Evolutionary conservation across 495 filamentous ascomycete genomes (phyloP), one percentile per base, ranked within the genome.

Genomic region (Staphylotrichum tortipilum): DNA sequence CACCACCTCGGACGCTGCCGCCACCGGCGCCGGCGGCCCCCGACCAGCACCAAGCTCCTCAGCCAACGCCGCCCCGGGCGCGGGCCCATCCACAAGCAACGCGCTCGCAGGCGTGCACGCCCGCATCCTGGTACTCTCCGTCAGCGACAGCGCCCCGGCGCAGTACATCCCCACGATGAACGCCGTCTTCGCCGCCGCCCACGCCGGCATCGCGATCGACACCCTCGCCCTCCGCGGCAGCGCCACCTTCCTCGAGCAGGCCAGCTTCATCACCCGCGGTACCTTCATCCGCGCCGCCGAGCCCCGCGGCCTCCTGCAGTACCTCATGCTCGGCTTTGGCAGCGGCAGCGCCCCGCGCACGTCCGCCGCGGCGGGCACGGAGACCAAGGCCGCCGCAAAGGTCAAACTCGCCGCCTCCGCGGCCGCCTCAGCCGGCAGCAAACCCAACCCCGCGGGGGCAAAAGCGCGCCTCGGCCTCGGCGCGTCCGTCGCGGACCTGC

Each of bases 101-200:
- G 60, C 55, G 18, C 61, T 68, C 22, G 63, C 76, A 47, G 67
- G 75, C 37, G 67, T 94, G 9, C 80, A 86, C 59, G 81, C 84
- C n/a, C 85, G 94, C 34, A 94, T 97, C 59, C 65, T 98, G 44
- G 79, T 88, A 10, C 68, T 94, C 33, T 88, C 83, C 40, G 87
- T 89, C 26, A 88, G 86, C 21, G 84, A 85, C 52, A 85, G 87
- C 68, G 76, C 89, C 4, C 83, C 91, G 0, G 78, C 84, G 26
- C 90, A 96, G 64, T 98, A 98, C 70, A 96, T 97, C 48, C 86
- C 91, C 2, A 85, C 95, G 40, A 98, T 97, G 90, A 98, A 97
- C 71, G 77, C 81, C 55, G 94, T 96, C 34, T 98, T 98, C 67
- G 94, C 92, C 9, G 89, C 90, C 51, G 88, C 87, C 56, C 83